Base-by-base conservation (phyloP, 306 rosid species). In the Sicyos baderoa region DNA sequence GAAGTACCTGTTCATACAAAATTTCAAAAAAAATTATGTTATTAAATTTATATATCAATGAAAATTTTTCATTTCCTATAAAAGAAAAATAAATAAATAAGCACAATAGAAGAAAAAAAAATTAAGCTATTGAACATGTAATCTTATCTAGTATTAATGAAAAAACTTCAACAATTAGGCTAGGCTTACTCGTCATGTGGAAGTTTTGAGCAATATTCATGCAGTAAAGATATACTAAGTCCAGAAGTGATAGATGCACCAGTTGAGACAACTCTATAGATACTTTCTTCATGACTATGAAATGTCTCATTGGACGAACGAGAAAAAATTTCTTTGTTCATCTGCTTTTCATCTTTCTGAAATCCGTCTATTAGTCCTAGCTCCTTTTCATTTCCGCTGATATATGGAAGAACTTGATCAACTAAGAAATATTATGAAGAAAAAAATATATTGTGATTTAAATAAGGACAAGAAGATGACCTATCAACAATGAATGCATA, bases 401-500 rank as follows among this genome's bases (percentile, higher is more conserved):
- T 79, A 68, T 51, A 74, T 57, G 10, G 72, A 35, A 71, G 47
- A 32, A n/a, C 51, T 42, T 76, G 75, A 21, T 58, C 58, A 67
- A 70, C 57, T 27, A 71, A 66, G 72, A 58, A 54, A 27, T 75
- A 37, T 23, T 56, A 59, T 5, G 15, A 51, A 52, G 75, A 51
- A 42, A 18, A 44, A 13, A 66, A 3, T 2, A 7, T 3, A 45
- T 45, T 64, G 70, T 64, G 64, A 69, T 48, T 62, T 68, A 72
- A 78, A 52, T 17, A 67, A 76, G 15, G 54, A 52, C 64, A 63
- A 29, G 73, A 72, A 76, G 78, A 54, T 72, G 81, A 93, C 98
- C 98, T 93, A 84, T 89, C 86, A 77, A 93, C 96, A 80, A 93
- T 79, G 81, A 93, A 88, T 9, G 82, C 88, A 85, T 89, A 93